A percentile compares a stretch with the other conserved stretches of the same genome.
phyloP scores from a whole-genome alignment of 1,284 basidiomycete species.

The Melampsora allii-populina region DNA sequence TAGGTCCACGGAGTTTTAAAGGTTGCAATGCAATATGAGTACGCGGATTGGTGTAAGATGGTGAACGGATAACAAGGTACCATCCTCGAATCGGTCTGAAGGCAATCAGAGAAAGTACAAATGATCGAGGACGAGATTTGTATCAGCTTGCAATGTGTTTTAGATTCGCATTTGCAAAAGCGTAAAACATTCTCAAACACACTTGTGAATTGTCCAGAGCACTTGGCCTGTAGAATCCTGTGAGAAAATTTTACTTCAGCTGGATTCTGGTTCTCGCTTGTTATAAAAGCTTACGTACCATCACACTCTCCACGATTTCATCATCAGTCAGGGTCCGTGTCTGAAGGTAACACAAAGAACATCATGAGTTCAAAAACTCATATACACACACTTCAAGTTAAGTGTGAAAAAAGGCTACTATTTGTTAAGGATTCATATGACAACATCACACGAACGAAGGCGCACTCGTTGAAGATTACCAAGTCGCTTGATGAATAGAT shows the following conservation, averaged over 20 bases:
- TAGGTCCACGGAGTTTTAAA: background rate
- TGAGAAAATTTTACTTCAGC: background rate
- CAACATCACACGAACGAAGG: background rate
- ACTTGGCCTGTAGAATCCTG: slow-evolving; percentile 26
- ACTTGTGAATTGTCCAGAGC: slow-evolving; percentile 41
- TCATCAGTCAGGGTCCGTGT: slow-evolving; percentile 13
- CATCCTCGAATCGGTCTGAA: slow-evolving; percentile 39
- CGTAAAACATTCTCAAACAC: background rate
- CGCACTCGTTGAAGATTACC: background rate
- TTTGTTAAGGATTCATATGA: background rate
- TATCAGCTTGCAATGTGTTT: background rate
- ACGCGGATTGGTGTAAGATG: background rate
- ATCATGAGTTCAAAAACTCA: background rate
- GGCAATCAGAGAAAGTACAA: background rate
- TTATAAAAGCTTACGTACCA: background rate
- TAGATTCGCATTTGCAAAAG: background rate
- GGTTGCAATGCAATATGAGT: slow-evolving; percentile 1
- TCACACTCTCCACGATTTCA: slow-evolving; percentile 34
- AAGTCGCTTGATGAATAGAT: background rate
- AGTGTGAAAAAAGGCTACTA: background rate
- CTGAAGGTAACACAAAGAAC: background rate
- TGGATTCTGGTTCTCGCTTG: background rate
- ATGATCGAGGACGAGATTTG: background rate
- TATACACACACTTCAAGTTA: background rate
- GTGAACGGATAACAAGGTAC: slow-evolving; percentile 35